Percentiles rank a stretch among this genome's conserved stretches.
Evolutionary conservation across 495 filamentous ascomycete species (phyloP).

Genomic region (Arthonia radiata): DNA sequence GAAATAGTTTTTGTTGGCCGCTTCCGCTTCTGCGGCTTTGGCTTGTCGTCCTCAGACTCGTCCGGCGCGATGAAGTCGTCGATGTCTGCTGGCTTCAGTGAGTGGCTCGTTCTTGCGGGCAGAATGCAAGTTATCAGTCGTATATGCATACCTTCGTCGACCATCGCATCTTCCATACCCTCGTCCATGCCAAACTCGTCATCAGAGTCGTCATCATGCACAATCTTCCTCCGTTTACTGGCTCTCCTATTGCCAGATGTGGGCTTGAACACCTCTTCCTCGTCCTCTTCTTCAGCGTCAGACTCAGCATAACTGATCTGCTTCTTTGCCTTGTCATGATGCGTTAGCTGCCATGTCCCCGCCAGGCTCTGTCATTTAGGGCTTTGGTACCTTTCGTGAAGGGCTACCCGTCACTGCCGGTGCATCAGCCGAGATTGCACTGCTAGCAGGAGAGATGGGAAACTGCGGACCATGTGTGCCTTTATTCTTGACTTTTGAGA

Average conservation of each 20-base stretch:
- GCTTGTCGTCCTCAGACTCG: slow-evolving; percentile 53
- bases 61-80: slow-evolving; percentile 67
- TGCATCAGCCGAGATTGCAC: slow-evolving; percentile 12
- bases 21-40: slow-evolving; percentile 47
- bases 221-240: slow-evolving; percentile 12
- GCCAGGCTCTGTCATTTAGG: neutral
- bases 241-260: slow-evolving; percentile 12
- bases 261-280: slow-evolving; percentile 23
- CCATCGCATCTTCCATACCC: slow-evolving; percentile 24
- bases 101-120: neutral
- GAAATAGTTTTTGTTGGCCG: slow-evolving; percentile 31
- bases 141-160: slow-evolving; percentile 26
- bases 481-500: slow-evolving; percentile 18
- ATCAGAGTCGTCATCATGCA: slow-evolving; percentile 31
- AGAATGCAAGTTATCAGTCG: neutral
- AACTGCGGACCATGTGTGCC: slow-evolving; percentile 17
- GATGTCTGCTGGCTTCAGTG: slow-evolving; percentile 27
- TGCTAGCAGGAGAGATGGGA: slow-evolving; percentile 8
- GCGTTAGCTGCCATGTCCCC: too few species aligned
- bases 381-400: slow-evolving; percentile 36
- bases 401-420: slow-evolving; percentile 21
- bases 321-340: slow-evolving; percentile 20
- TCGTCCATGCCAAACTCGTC: slow-evolving; percentile 43
- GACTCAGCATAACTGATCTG: slow-evolving; percentile 41
- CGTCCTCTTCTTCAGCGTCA: slow-evolving; percentile 34